phyloP scores from a whole-genome alignment of 371 early-diverging fungal species.

The Mortierella sp. region DNA sequence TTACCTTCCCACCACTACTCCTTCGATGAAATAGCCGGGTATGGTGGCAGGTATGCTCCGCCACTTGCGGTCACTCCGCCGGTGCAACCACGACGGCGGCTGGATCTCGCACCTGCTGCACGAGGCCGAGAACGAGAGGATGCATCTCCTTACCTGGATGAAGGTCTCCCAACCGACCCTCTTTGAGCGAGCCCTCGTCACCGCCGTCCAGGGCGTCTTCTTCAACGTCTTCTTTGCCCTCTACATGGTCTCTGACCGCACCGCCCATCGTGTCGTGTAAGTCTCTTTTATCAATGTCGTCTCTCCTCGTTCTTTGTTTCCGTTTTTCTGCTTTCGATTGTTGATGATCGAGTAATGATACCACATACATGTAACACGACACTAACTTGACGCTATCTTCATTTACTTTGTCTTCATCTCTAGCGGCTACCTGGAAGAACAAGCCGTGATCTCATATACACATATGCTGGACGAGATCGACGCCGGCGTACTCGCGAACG shows the following conservation, averaged over 20 bases:
- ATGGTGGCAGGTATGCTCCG: slow-evolving; percentile 92
- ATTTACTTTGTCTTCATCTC: not conserved
- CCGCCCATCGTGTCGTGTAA: slow-evolving; percentile 88
- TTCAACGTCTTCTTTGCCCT: slow-evolving; percentile 90
- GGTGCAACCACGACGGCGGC: slow-evolving; percentile 86
- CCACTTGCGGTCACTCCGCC: slow-evolving; percentile 89
- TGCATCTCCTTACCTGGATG: slow-evolving; percentile 94
- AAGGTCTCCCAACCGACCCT: slow-evolving; percentile 78
- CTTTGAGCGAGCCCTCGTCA: slow-evolving; percentile 73
- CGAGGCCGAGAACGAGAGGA: slow-evolving; percentile 91
- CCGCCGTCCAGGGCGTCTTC: slow-evolving; percentile 89
- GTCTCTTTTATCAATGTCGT: slow-evolving; percentile 13
- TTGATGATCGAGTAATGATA: too few species aligned
- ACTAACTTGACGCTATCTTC: too few species aligned
- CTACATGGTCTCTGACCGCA: slow-evolving; percentile 86
- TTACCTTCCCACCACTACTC: not conserved
- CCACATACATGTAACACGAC: too few species aligned
- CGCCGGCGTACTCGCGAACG: slow-evolving; percentile 78
- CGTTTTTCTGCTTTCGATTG: not conserved
- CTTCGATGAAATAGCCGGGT: slow-evolving; percentile 76
- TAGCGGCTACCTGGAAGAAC: slow-evolving; percentile 88
- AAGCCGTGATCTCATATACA: slow-evolving; percentile 95
- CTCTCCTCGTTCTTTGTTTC: not conserved
- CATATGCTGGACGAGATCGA: slow-evolving; percentile 92
- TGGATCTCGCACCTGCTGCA: slow-evolving; percentile 90